These are phyloP conservation scores for Moricandia arvensis DNA, from an alignment of 345 rosid genomes.

Conservation along the genomic window DNA sequence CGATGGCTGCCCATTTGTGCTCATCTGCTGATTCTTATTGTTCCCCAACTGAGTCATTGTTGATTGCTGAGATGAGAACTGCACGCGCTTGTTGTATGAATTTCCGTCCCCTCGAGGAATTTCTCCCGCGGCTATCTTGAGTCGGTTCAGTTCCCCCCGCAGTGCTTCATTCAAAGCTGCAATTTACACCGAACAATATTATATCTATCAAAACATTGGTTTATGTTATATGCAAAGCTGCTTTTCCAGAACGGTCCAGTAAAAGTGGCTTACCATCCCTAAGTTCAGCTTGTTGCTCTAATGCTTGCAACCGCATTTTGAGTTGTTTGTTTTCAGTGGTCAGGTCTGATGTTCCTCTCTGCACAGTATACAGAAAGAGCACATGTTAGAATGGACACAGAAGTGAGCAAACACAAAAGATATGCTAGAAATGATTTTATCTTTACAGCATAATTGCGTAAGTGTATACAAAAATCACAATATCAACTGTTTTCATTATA, in stretches of 20 bases:
- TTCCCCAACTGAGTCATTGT: slow-evolving; percentile 47
- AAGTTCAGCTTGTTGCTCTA: slow-evolving; percentile 37
- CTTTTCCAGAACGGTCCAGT: not conserved
- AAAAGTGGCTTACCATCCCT: slow-evolving; percentile 26
- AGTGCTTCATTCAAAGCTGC: slow-evolving; percentile 82
- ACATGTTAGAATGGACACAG: not conserved
- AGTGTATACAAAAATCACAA: not conserved
- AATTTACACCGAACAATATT: not conserved
- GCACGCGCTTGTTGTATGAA: slow-evolving; percentile 45
- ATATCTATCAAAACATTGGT: not conserved
- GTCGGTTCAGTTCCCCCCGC: slow-evolving; percentile 88
- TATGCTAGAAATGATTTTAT: not conserved
- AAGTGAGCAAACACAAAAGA: not conserved
- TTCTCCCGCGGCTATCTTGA: slow-evolving; percentile 75
- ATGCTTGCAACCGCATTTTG: slow-evolving; percentile 34
- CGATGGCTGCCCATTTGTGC: slow-evolving; percentile 40
- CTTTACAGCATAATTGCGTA: not conserved
- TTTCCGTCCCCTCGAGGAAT: slow-evolving; percentile 58
- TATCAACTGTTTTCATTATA: not conserved
- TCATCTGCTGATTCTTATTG: slow-evolving; percentile 47
- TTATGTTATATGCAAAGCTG: not conserved
- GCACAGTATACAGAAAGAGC: not conserved
- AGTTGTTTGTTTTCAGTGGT: slow-evolving; percentile 39
- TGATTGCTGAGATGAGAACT: slow-evolving; percentile 51
- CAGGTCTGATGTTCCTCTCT: slow-evolving; percentile 40